phyloP scores from a whole-genome alignment of 2,329 filamentous ascomycete genomes.

The Xylaria sp. region DNA sequence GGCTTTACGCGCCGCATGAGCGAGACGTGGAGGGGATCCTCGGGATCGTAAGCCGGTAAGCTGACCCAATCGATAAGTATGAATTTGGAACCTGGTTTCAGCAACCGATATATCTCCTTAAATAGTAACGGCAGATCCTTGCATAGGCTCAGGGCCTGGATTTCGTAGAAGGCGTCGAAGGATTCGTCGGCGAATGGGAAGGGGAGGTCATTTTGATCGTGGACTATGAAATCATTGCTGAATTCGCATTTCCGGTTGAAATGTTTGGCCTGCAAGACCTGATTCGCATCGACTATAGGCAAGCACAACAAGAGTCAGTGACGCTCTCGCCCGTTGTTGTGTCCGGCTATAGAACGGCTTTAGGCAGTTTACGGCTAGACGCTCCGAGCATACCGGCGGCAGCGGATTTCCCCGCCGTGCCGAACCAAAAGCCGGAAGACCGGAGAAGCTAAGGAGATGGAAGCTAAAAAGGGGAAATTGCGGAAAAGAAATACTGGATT shows the following conservation, averaged over 20 bases:
- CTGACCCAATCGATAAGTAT: constrained; percentile 50
- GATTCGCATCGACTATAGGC: constrained; percentile 42
- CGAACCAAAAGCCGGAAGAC: background rate
- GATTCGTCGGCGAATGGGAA: constrained; percentile 44
- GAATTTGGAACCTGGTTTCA: constrained; percentile 47
- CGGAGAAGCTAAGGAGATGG: background rate
- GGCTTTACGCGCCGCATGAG: constrained; percentile 52
- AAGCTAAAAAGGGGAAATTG: background rate
- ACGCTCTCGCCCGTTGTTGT: too few relatives aligned
- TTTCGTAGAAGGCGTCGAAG: constrained; percentile 53
- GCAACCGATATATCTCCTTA: constrained; percentile 43
- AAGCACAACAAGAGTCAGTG: background rate
- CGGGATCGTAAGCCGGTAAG: constrained; percentile 43
- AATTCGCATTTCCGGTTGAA: constrained; percentile 32
- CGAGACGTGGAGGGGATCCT: constrained; percentile 42
- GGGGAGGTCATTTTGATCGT: constrained; percentile 48
- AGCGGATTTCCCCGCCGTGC: background rate
- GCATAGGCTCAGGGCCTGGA: constrained; percentile 51
- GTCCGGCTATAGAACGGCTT: background rate
- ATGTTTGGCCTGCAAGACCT: constrained; percentile 33
- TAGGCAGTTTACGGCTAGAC: background rate
- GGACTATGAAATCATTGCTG: constrained; percentile 43
- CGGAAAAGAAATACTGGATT: background rate
- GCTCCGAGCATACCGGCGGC: background rate
- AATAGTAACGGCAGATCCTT: constrained; percentile 44